Conservation (phyloP, 495 filamentous ascomycete genomes). For the Penicillium crystallinum region DNA sequence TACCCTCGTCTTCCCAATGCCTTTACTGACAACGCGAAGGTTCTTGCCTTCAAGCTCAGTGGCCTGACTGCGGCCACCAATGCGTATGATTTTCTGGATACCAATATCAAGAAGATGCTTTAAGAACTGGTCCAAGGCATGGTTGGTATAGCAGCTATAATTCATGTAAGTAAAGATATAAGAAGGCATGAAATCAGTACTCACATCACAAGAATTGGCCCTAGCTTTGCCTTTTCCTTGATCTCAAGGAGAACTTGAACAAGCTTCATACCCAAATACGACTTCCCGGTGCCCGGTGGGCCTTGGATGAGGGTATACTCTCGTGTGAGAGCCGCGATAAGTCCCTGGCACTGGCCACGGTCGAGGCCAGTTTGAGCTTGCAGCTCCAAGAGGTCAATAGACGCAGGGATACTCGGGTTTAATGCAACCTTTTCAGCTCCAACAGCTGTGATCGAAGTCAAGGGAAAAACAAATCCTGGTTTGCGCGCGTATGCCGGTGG, state of each 20-base stretch:
- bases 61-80: slow-evolving; percentile 10
- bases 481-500: slow-evolving; percentile 5
- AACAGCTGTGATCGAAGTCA: not conserved
- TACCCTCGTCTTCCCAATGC: slow-evolving; percentile 10
- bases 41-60: slow-evolving; percentile 13
- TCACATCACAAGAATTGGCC: not conserved
- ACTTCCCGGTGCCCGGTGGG: slow-evolving; percentile 12
- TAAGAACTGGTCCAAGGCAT: slow-evolving; percentile 15
- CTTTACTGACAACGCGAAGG: slow-evolving; percentile 8
- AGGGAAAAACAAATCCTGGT: slow-evolving; percentile 3
- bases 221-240: slow-evolving; percentile 2
- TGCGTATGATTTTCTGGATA: slow-evolving; percentile 11
- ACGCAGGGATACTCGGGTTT: not conserved
- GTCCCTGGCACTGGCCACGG: slow-evolving; percentile 6
- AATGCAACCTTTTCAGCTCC: not conserved
- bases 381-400: slow-evolving; percentile 4
- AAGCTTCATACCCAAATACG: slow-evolving; percentile 3
- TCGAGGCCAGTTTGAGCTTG: slow-evolving; percentile 8
- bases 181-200: no score
- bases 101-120: slow-evolving; percentile 5
- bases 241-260: slow-evolving; percentile 9
- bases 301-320: slow-evolving; percentile 12
- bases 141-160: slow-evolving; percentile 8
- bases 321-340: slow-evolving; percentile 9
- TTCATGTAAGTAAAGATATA: not conserved